Evolutionary conservation across 805 yeast species (phyloP), one percentile per base, ranked within the genome.

Genomic region (Myxozyma lipomycoides): DNA sequence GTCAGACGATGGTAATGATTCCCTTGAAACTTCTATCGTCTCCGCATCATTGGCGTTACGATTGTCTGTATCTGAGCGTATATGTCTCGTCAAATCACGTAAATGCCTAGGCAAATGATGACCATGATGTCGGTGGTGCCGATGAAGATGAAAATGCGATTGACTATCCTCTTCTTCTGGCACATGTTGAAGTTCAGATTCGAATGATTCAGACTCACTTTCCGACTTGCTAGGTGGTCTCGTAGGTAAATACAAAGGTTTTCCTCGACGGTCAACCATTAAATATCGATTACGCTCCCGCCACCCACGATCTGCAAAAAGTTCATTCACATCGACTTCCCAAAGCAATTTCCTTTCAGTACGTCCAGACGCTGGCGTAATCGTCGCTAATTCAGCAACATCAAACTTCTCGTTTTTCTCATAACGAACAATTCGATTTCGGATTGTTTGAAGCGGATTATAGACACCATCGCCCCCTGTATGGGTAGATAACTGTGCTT

Each of bases 391-490:
- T 34, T 30, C 45, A 12, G 46, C 45, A 9, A 44, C 23, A 7
- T 48, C 46, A 2, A 51, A 40, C 7, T 35, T n/a, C 3, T 54
- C 41, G n/a, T 43, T 25, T 1, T 44, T 51, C 15, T 43, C 18
- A 6, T 26, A 22, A 15, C 60, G 56, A 3, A 48, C 45, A 30
- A 21, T 23, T 9, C 60, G 48, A 26, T 56, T 49, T 18, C 61
- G 59, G 26, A 56, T 54, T 4, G 46, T 43, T 30, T 56, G 61
- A 6, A 56, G 48, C 3, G 59, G 59, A 38, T 56, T 56, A 44
- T 56, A 56, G 23, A 51, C 60, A 4, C 59, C 58, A 37, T 56
- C 61, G 18, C 55, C 59, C 23, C 61, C 51, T 2, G 51, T 41
- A 41, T 41, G 50, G 2, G 46, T 35, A 17, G 30, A 18, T 7